Conservation (phyloP, 2,329 filamentous ascomycete species). For the Achaetomium macrosporum region DNA sequence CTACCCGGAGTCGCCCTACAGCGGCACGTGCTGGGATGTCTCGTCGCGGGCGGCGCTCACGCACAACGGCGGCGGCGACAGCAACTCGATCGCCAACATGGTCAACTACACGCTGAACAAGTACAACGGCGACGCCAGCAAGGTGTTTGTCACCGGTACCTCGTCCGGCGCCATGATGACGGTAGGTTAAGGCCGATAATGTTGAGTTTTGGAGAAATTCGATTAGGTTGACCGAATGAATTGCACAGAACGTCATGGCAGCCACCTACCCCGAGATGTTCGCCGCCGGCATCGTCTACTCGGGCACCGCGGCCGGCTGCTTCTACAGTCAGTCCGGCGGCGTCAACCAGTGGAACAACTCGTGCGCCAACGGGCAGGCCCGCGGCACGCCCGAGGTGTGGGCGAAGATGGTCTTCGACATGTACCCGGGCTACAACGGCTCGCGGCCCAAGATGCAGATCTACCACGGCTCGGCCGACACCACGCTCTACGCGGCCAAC, state of each 20-base stretch:
- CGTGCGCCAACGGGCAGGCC: conserved; percentile 42
- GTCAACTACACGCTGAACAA: conserved; percentile 47
- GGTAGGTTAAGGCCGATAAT: conserved; percentile 21
- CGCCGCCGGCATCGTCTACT: conserved; percentile 38
- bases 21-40: conserved; percentile 55
- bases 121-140: conserved; percentile 45
- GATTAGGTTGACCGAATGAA: not conserved
- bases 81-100: conserved; percentile 53
- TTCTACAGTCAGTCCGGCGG: conserved; percentile 36
- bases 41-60: conserved; percentile 44
- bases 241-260: conserved; percentile 37
- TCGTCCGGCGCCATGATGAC: conserved; percentile 48
- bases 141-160: conserved; percentile 49
- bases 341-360: conserved; percentile 42
- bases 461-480: conserved; percentile 50
- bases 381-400: conserved; percentile 40
- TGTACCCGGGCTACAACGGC: conserved; percentile 47
- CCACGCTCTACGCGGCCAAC: conserved; percentile 46
- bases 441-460: conserved; percentile 50
- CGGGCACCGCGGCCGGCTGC: conserved; percentile 41
- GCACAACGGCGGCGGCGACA: conserved; percentile 53
- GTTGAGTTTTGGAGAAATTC: too few species aligned
- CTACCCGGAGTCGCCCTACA: conserved; percentile 48
- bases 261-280: conserved; percentile 45
- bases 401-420: conserved; percentile 39